Evolutionary conservation across 805 yeast genomes (phyloP).

Genomic region (Starmerella cellae): DNA sequence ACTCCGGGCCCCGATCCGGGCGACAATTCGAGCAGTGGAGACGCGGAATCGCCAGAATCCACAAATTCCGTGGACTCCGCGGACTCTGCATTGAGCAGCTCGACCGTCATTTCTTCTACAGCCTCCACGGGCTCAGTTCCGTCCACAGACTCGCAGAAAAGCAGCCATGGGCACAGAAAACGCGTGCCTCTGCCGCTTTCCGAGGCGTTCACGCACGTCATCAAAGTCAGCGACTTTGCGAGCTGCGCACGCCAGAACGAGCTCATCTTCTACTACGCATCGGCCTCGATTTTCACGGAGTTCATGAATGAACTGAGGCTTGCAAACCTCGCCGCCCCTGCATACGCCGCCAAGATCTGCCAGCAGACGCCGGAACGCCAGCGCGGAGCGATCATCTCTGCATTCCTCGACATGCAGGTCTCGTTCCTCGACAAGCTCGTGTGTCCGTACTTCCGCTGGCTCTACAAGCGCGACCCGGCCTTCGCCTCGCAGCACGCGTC

Average conservation of each 20-base stretch:
- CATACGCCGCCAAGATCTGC: neutral
- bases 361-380: neutral
- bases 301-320: neutral
- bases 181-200: no score
- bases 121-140: no score
- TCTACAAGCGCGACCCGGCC: conserved; percentile 7
- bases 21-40: no score
- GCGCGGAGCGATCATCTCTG: neutral
- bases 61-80: no score
- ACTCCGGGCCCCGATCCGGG: no score
- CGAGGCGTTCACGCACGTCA: conserved; percentile 33
- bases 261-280: neutral
- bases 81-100: no score
- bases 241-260: conserved; percentile 47
- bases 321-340: neutral
- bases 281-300: neutral
- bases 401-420: conserved; percentile 10
- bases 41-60: no score
- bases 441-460: conserved; percentile 17
- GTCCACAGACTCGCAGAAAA: no score
- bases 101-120: no score
- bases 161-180: no score
- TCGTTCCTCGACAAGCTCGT: conserved; percentile 10
- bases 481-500: conserved; percentile 2
- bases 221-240: conserved; percentile 92